Conservation (phyloP, 2,329 filamentous ascomycete species). For the Rachicladosporium sp. region DNA sequence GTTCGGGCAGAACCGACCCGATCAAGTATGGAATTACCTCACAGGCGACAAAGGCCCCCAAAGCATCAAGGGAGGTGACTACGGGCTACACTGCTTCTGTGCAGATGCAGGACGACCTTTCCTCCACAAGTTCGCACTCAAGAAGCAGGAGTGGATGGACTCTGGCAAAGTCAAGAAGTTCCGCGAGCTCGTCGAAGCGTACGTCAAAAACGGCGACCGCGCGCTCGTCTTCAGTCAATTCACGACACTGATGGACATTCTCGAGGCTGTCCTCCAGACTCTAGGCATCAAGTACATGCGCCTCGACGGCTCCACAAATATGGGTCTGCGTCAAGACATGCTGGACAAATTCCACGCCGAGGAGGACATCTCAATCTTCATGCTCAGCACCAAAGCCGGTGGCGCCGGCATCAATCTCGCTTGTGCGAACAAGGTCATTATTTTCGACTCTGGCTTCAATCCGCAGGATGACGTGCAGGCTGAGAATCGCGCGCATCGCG, state of each 20-base stretch:
- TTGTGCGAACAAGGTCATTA: slow-evolving; percentile 91
- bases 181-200: slow-evolving; percentile 58
- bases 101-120: slow-evolving; percentile 34
- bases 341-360: slow-evolving; percentile 78
- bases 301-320: slow-evolving; percentile 74
- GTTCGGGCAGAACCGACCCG: slow-evolving; percentile 20
- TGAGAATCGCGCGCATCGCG: slow-evolving; percentile 89
- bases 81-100: slow-evolving; percentile 49
- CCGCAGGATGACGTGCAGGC: slow-evolving; percentile 97
- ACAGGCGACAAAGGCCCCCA: slow-evolving; percentile 53
- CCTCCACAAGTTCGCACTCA: slow-evolving; percentile 44
- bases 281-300: slow-evolving; percentile 65
- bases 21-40: slow-evolving; percentile 47
- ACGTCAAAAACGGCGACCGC: slow-evolving; percentile 70
- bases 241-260: slow-evolving; percentile 77
- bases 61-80: slow-evolving; percentile 65
- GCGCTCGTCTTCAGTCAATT: slow-evolving; percentile 91
- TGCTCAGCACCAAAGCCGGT: slow-evolving; percentile 84
- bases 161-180: slow-evolving; percentile 74
- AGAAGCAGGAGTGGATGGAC: slow-evolving; percentile 53
- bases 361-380: slow-evolving; percentile 69
- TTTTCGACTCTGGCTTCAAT: slow-evolving; percentile 96
- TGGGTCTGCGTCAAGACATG: slow-evolving; percentile 73
- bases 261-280: slow-evolving; percentile 67
- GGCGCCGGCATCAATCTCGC: slow-evolving; percentile 96